phyloP scores from a whole-genome alignment of 2,329 filamentous ascomycete species.

The Paradendryphiella salina region DNA sequence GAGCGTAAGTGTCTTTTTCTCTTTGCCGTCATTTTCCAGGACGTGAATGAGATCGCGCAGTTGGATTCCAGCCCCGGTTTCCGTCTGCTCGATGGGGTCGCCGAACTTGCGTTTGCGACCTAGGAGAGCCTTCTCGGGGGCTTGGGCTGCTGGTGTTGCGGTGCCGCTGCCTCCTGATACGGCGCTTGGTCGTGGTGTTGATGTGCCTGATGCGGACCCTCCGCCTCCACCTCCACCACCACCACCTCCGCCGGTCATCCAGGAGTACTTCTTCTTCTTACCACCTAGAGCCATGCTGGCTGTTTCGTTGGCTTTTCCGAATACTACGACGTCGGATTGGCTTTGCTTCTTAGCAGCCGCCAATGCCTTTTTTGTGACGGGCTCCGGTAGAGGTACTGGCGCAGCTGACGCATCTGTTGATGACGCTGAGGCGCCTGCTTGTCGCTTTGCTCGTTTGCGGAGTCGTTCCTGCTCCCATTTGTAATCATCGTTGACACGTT shows the following conservation, averaged over 20 bases:
- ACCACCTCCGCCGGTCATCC: conserved; percentile 63
- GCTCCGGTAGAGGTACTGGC: conserved; percentile 42
- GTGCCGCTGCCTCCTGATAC: conserved; percentile 32
- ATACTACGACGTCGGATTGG: conserved; percentile 75
- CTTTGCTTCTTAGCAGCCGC: conserved; percentile 74
- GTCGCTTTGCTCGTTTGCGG: conserved; percentile 51
- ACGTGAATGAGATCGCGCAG: conserved; percentile 79
- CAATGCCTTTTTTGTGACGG: conserved; percentile 84
- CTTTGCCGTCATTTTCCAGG: conserved; percentile 75
- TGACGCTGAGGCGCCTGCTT: conserved; percentile 31
- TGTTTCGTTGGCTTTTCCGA: conserved; percentile 83
- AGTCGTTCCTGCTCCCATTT: conserved; percentile 69
- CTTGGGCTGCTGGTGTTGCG: conserved; percentile 28
- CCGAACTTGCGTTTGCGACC: conserved; percentile 66
- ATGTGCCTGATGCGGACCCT: conserved; percentile 35
- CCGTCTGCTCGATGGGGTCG: conserved; percentile 76
- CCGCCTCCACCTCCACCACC: conserved; percentile 48
- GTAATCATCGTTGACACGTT: conserved; percentile 57
- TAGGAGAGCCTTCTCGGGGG: conserved; percentile 52
- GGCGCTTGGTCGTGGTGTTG: conserved; percentile 38
- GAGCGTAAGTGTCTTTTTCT: conserved; percentile 56
- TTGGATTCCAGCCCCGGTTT: conserved; percentile 78
- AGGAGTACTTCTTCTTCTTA: conserved; percentile 71
- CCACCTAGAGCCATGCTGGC: conserved; percentile 74
- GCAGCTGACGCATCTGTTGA: conserved; percentile 31